phyloP scores from a whole-genome alignment of 2,329 filamentous ascomycete species.

The Aspergillus luchuensis region DNA sequence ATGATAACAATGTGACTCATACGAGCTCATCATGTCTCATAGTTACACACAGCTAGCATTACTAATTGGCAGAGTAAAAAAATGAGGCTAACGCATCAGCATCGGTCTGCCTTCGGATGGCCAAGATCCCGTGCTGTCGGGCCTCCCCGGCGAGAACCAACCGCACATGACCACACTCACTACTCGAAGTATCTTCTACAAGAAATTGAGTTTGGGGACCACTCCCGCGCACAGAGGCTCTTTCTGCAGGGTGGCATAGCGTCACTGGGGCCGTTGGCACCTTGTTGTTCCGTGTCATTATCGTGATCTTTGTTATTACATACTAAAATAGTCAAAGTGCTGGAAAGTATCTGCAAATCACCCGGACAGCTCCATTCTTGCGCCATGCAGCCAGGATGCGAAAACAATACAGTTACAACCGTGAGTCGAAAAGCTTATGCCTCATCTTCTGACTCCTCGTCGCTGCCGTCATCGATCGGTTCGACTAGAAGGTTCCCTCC shows the following conservation, averaged over 20 bases:
- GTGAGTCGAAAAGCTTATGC: slow-evolving; percentile 14
- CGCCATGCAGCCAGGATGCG: slow-evolving; percentile 4
- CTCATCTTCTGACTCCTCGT: slow-evolving; percentile 45
- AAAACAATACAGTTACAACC: slow-evolving; percentile 24
- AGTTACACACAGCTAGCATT: neutral
- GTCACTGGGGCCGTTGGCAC: neutral
- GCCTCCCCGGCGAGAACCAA: neutral
- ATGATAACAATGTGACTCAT: neutral
- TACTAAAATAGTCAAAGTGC: neutral
- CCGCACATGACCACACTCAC: neutral
- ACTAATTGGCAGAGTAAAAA: neutral
- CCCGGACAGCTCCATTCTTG: neutral
- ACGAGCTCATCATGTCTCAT: neutral
- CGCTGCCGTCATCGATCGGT: slow-evolving; percentile 58
- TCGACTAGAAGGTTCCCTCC: slow-evolving; percentile 92
- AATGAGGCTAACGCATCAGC: neutral
- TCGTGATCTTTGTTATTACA: neutral
- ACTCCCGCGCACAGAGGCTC: neutral
- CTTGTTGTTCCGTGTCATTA: neutral
- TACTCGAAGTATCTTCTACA: neutral
- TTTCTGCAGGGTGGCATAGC: neutral
- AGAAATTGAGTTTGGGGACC: neutral
- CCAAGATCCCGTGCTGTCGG: neutral
- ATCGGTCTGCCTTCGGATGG: neutral
- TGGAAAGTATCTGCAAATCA: neutral